Percentiles rank a stretch among this genome's conserved stretches.
Evolutionary conservation across 2,329 filamentous ascomycete species (phyloP).

Genomic region (Fusarium musae): DNA sequence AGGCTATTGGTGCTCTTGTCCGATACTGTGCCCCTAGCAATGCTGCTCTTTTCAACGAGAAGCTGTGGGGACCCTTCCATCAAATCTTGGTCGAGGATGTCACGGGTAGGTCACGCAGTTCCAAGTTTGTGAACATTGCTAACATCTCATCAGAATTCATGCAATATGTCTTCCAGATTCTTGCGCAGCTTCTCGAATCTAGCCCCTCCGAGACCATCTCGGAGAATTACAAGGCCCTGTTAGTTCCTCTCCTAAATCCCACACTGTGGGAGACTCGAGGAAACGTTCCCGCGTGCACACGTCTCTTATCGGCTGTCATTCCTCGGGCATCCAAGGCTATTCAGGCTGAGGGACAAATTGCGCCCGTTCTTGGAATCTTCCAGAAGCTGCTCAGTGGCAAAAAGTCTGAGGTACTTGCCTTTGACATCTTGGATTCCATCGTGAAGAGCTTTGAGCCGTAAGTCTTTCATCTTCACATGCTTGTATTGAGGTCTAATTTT

Average conservation of each 20-base stretch:
- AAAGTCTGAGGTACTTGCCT: slow-evolving; percentile 85
- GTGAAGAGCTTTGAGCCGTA: slow-evolving; percentile 78
- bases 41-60: slow-evolving; percentile 79
- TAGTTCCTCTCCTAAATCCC: slow-evolving; percentile 82
- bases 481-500: slow-evolving; percentile 37
- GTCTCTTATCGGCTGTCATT: slow-evolving; percentile 85
- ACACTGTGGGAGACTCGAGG: slow-evolving; percentile 90
- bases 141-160: slow-evolving; percentile 77
- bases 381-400: slow-evolving; percentile 87
- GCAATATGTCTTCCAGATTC: slow-evolving; percentile 95
- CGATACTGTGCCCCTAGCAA: slow-evolving; percentile 72
- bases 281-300: slow-evolving; percentile 90
- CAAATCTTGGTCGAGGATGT: slow-evolving; percentile 84
- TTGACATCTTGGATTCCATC: slow-evolving; percentile 88
- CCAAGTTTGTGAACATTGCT: slow-evolving; percentile 32
- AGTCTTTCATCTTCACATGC: slow-evolving; percentile 48
- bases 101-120: slow-evolving; percentile 64
- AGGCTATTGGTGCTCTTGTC: slow-evolving; percentile 90
- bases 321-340: slow-evolving; percentile 80
- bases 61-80: slow-evolving; percentile 86
- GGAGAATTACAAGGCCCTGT: slow-evolving; percentile 81
- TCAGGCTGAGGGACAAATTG: slow-evolving; percentile 81
- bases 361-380: slow-evolving; percentile 93
- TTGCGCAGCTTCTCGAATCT: slow-evolving; percentile 88
- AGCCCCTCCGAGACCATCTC: slow-evolving; percentile 84